Evolutionary conservation across 768 basidiomycete species (phyloP).

Genomic region (Terana coerulea): DNA sequence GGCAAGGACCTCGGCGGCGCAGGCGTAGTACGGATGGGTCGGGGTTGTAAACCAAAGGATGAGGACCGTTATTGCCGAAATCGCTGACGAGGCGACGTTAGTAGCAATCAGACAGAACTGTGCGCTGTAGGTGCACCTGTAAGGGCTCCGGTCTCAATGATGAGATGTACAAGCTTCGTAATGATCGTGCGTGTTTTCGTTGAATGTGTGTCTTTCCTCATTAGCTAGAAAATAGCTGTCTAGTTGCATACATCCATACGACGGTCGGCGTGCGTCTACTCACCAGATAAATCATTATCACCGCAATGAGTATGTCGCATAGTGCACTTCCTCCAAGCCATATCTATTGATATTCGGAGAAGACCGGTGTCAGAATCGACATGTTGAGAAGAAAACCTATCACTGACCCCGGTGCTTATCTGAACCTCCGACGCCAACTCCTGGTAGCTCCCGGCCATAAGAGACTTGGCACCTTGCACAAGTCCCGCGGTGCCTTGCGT

Average conservation of each 20-base stretch:
- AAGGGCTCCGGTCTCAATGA: conserved; percentile 6
- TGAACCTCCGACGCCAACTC: not conserved
- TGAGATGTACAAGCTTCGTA: not conserved
- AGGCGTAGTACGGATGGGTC: not conserved
- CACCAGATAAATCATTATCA: conserved; percentile 19
- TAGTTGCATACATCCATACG: not conserved
- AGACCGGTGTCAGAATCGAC: not conserved
- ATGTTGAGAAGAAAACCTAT: not conserved
- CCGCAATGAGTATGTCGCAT: conserved; percentile 26
- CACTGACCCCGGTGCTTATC: not conserved
- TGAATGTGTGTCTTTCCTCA: not conserved
- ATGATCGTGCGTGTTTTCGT: not conserved
- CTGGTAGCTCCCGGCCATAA: not conserved
- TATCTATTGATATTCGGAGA: conserved; percentile 15
- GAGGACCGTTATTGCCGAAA: not conserved
- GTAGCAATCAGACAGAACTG: not conserved
- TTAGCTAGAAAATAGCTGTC: not conserved
- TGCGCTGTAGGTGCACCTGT: not conserved
- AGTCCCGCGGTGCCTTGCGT: conserved; percentile 1
- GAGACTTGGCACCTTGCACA: not conserved
- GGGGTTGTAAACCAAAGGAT: not conserved
- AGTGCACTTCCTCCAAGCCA: conserved; percentile 21
- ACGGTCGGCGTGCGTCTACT: conserved; percentile 15
- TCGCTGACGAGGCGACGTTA: not conserved
- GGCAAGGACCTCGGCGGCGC: not conserved